These are phyloP conservation scores for Yarrowia galli DNA, from an alignment of 1,139 yeast genomes.

Conservation along the genomic window DNA sequence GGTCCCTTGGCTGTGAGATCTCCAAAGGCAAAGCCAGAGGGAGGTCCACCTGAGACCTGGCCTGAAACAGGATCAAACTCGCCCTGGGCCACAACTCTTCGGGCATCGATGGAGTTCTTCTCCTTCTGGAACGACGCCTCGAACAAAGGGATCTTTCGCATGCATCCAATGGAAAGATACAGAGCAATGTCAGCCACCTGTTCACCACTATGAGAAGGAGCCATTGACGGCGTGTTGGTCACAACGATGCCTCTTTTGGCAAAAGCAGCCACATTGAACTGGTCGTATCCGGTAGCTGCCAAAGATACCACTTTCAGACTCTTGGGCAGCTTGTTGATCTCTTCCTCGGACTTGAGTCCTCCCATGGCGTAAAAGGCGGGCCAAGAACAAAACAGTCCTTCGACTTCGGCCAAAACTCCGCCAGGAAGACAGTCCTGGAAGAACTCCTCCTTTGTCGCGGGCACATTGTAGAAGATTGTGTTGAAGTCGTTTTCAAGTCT, in stretches of 20 bases:
- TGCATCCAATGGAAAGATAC: conserved; percentile 64
- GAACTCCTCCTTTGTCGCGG: conserved; percentile 42
- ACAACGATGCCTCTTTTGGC: conserved; percentile 57
- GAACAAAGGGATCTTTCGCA: conserved; percentile 65
- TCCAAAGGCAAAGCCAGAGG: conserved; percentile 49
- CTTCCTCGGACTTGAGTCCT: conserved; percentile 48
- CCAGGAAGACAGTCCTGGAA: conserved; percentile 41
- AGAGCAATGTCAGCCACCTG: conserved; percentile 84
- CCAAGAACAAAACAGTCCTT: conserved; percentile 45
- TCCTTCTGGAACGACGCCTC: conserved; percentile 54
- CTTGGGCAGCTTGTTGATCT: conserved; percentile 61
- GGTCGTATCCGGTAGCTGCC: conserved; percentile 76
- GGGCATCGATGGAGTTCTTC: conserved; percentile 56
- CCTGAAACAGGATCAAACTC: conserved; percentile 41
- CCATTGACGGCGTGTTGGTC: conserved; percentile 60
- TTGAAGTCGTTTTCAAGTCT: conserved; percentile 11
- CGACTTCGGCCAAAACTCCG: conserved; percentile 41
- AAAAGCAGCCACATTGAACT: conserved; percentile 59
- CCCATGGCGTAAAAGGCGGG: conserved; percentile 45
- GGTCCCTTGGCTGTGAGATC: conserved; percentile 59
- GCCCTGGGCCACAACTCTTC: conserved; percentile 48
- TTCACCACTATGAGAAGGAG: conserved; percentile 55
- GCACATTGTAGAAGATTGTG: conserved; percentile 8
- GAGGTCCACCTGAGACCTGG: conserved; percentile 42
- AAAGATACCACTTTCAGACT: conserved; percentile 64